Conservation (phyloP, 2,329 filamentous ascomycete genomes). For the Fusarium siculi region DNA sequence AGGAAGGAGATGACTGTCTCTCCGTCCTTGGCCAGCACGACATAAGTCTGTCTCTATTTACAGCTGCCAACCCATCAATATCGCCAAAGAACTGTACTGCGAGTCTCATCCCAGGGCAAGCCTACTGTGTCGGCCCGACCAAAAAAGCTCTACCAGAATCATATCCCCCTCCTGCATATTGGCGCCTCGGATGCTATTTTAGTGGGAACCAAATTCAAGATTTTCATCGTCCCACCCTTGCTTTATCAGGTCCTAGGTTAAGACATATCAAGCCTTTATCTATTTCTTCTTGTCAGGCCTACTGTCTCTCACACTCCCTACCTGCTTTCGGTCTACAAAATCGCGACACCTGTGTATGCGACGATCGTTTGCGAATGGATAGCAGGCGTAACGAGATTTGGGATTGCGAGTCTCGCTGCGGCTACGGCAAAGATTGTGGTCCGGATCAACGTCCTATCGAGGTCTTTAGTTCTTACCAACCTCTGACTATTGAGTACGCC, state of each 20-base stretch:
- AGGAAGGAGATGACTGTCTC: neutral
- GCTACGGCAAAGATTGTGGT: neutral
- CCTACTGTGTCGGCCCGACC: neutral
- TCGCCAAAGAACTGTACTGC: neutral
- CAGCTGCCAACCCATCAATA: neutral
- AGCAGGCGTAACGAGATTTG: fast-evolving
- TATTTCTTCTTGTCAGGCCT: neutral
- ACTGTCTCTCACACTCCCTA: neutral
- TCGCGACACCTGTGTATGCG: neutral
- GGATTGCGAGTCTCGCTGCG: neutral
- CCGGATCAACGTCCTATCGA: neutral
- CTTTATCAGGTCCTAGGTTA: neutral
- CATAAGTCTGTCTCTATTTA: neutral
- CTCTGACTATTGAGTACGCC: neutral
- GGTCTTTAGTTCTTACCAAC: neutral
- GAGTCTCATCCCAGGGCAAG: neutral
- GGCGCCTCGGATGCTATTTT: neutral
- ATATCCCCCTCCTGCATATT: neutral
- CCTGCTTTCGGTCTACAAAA: neutral
- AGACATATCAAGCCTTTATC: neutral
- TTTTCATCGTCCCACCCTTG: neutral
- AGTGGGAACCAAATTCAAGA: neutral
- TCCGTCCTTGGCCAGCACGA: neutral
- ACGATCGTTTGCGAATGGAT: neutral
- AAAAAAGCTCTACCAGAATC: neutral